Conservation (phyloP, 2,329 filamentous ascomycete genomes). For the Venturia nashicola region DNA sequence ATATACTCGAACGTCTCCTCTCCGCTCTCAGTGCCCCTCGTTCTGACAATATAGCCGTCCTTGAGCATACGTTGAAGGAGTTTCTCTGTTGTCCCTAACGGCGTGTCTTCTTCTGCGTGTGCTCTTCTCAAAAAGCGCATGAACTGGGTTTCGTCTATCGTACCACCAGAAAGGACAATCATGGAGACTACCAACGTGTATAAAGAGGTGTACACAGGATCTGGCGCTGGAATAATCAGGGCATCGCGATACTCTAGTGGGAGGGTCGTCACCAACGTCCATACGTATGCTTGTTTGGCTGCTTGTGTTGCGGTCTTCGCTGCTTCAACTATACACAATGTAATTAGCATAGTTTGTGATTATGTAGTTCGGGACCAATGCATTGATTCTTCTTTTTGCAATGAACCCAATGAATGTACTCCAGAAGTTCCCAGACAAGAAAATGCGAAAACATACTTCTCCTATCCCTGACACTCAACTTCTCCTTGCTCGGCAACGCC, state of each 20-base stretch:
- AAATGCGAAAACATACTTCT: conserved; percentile 43
- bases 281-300: conserved; percentile 49
- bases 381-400: too few relatives aligned
- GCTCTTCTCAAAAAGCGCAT: conserved; percentile 61
- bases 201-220: conserved; percentile 70
- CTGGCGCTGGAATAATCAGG: conserved; percentile 57
- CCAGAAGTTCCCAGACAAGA: too few relatives aligned
- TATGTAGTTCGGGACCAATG: too few relatives aligned
- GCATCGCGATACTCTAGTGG: conserved; percentile 53
- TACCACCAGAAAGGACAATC: conserved; percentile 59
- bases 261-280: conserved; percentile 64
- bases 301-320: conserved; percentile 40
- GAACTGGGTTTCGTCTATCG: conserved; percentile 66
- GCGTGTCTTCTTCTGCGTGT: conserved; percentile 64
- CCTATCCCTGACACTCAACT: conserved; percentile 66
- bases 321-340: conserved; percentile 28
- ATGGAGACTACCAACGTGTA: conserved; percentile 71
- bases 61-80: conserved; percentile 62
- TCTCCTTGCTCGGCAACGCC: conserved; percentile 72
- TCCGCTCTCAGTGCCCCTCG: conserved; percentile 55
- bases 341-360: background rate
- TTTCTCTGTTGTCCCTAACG: conserved; percentile 60
- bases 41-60: conserved; percentile 70
- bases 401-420: too few relatives aligned
- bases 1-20: conserved; percentile 72